phyloP scores from a whole-genome alignment of 108 stramenopile genomes.

The Nitzschia sp. region DNA sequence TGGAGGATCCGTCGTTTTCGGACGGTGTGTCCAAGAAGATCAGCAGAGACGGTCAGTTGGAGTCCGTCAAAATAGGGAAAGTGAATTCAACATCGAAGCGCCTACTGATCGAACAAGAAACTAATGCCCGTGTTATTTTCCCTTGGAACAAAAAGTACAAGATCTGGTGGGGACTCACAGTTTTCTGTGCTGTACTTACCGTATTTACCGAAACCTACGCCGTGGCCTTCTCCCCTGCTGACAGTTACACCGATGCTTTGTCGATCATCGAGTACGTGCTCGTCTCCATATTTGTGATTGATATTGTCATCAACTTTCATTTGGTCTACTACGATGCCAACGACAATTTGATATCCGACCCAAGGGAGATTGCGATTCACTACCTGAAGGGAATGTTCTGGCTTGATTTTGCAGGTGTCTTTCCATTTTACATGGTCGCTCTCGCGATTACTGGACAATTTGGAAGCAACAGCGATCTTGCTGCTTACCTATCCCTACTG shows the following conservation, averaged over 20 bases:
- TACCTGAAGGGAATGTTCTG: slow-evolving; percentile 53
- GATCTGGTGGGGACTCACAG: slow-evolving; percentile 51
- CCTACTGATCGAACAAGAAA: neutral
- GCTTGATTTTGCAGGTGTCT: slow-evolving; percentile 58
- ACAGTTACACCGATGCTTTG: slow-evolving; percentile 27
- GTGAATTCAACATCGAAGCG: neutral
- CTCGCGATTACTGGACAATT: slow-evolving; percentile 41
- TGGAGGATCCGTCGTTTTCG: neutral
- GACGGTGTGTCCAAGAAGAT: neutral
- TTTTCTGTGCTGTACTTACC: slow-evolving; percentile 48
- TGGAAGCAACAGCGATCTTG: neutral
- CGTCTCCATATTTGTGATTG: slow-evolving; percentile 43
- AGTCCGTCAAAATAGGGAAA: slow-evolving; percentile 9
- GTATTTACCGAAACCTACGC: slow-evolving; percentile 50
- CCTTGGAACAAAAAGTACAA: slow-evolving; percentile 47
- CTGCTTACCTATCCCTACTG: slow-evolving; percentile 36
- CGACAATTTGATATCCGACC: slow-evolving; percentile 34
- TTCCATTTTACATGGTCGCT: slow-evolving; percentile 49
- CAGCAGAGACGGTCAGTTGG: neutral
- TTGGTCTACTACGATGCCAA: slow-evolving; percentile 48
- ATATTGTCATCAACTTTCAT: slow-evolving; percentile 58
- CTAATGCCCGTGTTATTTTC: slow-evolving; percentile 15
- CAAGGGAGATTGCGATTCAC: slow-evolving; percentile 35
- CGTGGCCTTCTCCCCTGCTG: slow-evolving; percentile 43
- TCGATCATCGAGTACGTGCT: slow-evolving; percentile 43